Base-by-base conservation (phyloP, 371 early-diverging fungal genomes). In the Massospora cicadina region DNA sequence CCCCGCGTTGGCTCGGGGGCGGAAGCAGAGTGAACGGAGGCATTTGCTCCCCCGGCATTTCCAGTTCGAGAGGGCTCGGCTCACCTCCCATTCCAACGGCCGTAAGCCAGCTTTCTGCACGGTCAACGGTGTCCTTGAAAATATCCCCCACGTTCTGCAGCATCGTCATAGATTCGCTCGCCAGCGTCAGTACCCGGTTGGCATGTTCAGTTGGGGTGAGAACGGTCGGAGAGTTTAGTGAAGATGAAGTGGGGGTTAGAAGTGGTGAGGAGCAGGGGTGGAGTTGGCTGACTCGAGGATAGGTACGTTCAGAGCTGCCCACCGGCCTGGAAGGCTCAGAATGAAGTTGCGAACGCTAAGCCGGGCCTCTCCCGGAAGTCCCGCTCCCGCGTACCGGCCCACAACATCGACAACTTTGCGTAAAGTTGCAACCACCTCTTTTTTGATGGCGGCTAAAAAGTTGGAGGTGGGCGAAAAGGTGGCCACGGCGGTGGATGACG, bases 381-480 rank as follows among this genome's bases (percentile, higher is more conserved):
- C 86, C 5, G 85, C 75, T 5, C 89, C 87, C 3, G 96, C 93
- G 69, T 95, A 90, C 63, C 84, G 81, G 31, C 85, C 85, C 53
- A 95, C 79, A 21, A 94, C 84, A 27, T 86, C 89, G 3, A 95
- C 89, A 0, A 92, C 95, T 56, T 84, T 84, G 55, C 91, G 81
- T 25, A 95, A 75, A 0, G 93, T 91, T 64, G 85, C 84, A 0
- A 91, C 85, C 0, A 94, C 83, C 67, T 94, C 95, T 32, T 81
- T 81, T 65, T 86, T 86, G 65, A 90, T 83, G 2, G 73, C 65
- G 0, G 78, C 76, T 26, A 91, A 69, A 0, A 75, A 75, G 3
- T 75, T 71, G n/a, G 75, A 65, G 0, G 74, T 67, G 0, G 72
- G 62, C 1, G 72, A 65, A 21, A 21, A 30, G 23, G 60, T 60